Evolutionary conservation across 331 rosid genomes (phyloP), one percentile per base, ranked within the genome.

Genomic region (Acacia pycnantha): DNA sequence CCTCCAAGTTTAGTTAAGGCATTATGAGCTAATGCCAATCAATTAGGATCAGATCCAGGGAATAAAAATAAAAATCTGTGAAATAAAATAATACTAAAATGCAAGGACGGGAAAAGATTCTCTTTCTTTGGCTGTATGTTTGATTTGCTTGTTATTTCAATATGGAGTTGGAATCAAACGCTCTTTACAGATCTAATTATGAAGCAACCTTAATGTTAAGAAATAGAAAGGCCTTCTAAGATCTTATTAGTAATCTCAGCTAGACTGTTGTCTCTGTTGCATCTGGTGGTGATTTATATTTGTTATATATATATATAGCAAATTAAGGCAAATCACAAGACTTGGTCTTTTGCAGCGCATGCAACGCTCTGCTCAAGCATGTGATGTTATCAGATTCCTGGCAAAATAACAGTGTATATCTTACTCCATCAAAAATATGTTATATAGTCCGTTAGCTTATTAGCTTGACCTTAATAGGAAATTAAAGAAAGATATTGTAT

Each of bases 351-450:
- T 73, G 74, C 8, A 89, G 77, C 88, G 79, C 84, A 77, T 79
- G 85, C 89, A 73, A 82, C 73, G 85, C 46, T 75, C n/a, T 62
- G 74, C 85, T 69, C 61, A 73, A 62, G 65, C 90, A 86, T 65
- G 90, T 89, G 92, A 82, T 61, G 70, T 22, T 56, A 76, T 22
- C 41, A 76, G 77, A 77, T 82, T 88, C 81, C 81, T 58, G 15
- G 41, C 56, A 26, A 71, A 46, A 14, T n/a, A 44, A 9, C 80
- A 69, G 43, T 70, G 70, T 6, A 35, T 61, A 31, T 58, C 41
- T 37, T 47, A 73, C 43, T 26, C 66, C 54, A 68, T 14, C 50
- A 46, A 73, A 72, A 24, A 78, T 31, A 12, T 56, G 11, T 59
- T 48, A 56, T 54, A 40, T 4, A 21, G 16, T 77, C 62, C 16